Conservation (phyloP, 306 rosid species). For the Cucumis melo region DNA sequence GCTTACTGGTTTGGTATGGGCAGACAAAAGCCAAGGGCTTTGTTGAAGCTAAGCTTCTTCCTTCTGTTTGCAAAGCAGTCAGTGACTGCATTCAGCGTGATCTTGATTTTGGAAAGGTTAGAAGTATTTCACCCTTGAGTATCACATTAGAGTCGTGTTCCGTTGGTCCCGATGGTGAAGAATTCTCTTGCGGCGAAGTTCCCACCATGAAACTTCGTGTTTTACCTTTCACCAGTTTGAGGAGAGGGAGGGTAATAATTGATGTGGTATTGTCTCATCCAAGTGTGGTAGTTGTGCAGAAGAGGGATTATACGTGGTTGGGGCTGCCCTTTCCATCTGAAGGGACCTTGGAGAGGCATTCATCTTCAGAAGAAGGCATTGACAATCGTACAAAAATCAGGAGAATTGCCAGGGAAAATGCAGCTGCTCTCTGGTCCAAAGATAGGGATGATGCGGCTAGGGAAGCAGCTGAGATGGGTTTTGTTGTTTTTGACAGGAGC, state of each 20-base stretch:
- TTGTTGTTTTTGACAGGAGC: conserved; percentile 38
- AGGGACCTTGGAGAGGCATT: conserved; percentile 24
- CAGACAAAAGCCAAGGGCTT: conserved; percentile 50
- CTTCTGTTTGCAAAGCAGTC: conserved; percentile 64
- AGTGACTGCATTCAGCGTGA: conserved; percentile 68
- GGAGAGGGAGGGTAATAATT: conserved; percentile 77
- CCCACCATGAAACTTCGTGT: conserved; percentile 57
- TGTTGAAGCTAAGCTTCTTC: conserved; percentile 55
- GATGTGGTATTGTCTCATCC: conserved; percentile 77
- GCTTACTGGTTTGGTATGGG: conserved; percentile 72
- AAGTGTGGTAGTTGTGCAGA: conserved; percentile 52
- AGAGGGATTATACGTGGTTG: conserved; percentile 80
- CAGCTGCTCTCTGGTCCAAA: conserved; percentile 24
- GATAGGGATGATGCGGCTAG: conserved; percentile 63
- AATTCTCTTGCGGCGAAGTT: conserved; percentile 78
- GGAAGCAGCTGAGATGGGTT: conserved; percentile 70
- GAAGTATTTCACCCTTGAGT: conserved; percentile 71
- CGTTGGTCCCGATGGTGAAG: conserved; percentile 61
- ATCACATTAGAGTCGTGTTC: conserved; percentile 74
- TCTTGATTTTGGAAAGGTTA: conserved; percentile 64
- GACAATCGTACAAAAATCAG: conserved; percentile 57
- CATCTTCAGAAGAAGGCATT: conserved; percentile 61
- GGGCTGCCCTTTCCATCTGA: conserved; percentile 53
- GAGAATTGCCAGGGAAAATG: conserved; percentile 65
- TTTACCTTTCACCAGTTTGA: conserved; percentile 65